These are phyloP conservation scores for Globisporangium solare DNA, from an alignment of 352 stramenopile species.

Conservation along the genomic window DNA sequence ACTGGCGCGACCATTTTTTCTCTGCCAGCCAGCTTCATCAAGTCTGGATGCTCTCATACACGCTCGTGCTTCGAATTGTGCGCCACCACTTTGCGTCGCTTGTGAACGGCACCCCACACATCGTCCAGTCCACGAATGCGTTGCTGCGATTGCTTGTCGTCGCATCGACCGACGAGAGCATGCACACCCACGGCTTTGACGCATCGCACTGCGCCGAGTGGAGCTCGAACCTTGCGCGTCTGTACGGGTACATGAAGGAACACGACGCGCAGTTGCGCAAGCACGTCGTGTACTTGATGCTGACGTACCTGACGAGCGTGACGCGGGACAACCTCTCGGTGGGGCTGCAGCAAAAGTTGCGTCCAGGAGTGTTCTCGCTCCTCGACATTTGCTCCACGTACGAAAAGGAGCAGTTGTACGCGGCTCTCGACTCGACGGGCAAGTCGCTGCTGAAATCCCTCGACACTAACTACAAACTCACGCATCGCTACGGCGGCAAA, in stretches of 20 bases:
- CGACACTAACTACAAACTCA: conserved; percentile 84
- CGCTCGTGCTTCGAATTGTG: conserved; percentile 68
- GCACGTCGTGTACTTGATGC: conserved; percentile 80
- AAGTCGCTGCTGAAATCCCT: conserved; percentile 85
- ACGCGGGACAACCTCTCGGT: conserved; percentile 56
- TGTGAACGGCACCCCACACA: conserved; percentile 54
- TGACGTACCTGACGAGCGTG: conserved; percentile 59
- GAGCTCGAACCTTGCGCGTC: conserved; percentile 78
- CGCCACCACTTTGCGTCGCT: conserved; percentile 73
- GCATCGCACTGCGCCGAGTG: conserved; percentile 38
- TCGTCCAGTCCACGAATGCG: conserved; percentile 62
- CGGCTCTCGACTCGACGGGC: conserved; percentile 69
- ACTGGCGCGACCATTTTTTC: conserved; percentile 18
- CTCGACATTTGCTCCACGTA: conserved; percentile 80
- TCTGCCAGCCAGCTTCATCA: conserved; percentile 44
- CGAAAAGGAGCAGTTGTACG: conserved; percentile 86
- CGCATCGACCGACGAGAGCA: conserved; percentile 3
- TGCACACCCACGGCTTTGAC: neutral
- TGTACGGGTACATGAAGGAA: conserved; percentile 86
- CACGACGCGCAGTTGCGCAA: conserved; percentile 77
- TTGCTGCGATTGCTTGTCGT: conserved; percentile 62
- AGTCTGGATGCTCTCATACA: conserved; percentile 78
- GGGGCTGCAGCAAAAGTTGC: conserved; percentile 59
- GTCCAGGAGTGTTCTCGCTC: conserved; percentile 69
- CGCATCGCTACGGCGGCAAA: conserved; percentile 82